These are phyloP conservation scores for Fraxinus dipetala DNA, from an alignment of 305 asterid species.

Conservation along the genomic window DNA sequence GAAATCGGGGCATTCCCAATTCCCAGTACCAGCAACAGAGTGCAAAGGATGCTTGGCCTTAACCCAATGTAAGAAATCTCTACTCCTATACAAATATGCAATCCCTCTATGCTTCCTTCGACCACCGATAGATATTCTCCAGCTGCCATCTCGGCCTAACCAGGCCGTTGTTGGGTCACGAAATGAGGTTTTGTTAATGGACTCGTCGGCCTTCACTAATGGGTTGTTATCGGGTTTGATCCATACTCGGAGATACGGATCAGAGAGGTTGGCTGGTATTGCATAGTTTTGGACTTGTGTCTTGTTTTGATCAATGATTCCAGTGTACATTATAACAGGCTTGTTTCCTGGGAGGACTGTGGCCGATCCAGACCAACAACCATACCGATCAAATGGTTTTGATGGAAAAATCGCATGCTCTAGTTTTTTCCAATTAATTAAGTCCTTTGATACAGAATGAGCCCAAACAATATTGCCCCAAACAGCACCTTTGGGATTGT, in stretches of 20 bases:
- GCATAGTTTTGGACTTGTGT: slow-evolving; percentile 61
- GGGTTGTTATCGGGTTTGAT: slow-evolving; percentile 51
- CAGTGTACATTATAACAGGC: slow-evolving; percentile 53
- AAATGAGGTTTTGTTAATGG: slow-evolving; percentile 36
- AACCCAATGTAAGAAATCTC: slow-evolving; percentile 39
- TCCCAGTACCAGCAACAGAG: slow-evolving; percentile 29
- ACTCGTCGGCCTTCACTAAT: slow-evolving; percentile 24
- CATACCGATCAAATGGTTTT: slow-evolving; percentile 34
- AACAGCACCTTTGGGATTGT: slow-evolving; percentile 48
- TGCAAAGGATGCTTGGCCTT: slow-evolving; percentile 40
- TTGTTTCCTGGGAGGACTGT: slow-evolving; percentile 43
- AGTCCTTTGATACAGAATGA: slow-evolving; percentile 45
- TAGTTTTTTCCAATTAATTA: slow-evolving; percentile 35
- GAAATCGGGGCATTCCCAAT: slow-evolving; percentile 59
- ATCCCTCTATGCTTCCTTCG: slow-evolving; percentile 26
- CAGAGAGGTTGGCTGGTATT: slow-evolving; percentile 40
- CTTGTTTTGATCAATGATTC: slow-evolving; percentile 30
- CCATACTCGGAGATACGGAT: slow-evolving; percentile 45
- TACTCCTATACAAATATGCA: slow-evolving; percentile 39
- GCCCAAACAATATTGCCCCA: slow-evolving; percentile 61
- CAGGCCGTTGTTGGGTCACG: slow-evolving; percentile 60
- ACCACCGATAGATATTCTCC: slow-evolving; percentile 36
- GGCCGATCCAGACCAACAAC: slow-evolving; percentile 51
- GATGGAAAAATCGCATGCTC: slow-evolving; percentile 41
- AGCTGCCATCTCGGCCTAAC: slow-evolving; percentile 38